Conservation (phyloP, 768 basidiomycete genomes). For the Phaffia tasmanica region DNA sequence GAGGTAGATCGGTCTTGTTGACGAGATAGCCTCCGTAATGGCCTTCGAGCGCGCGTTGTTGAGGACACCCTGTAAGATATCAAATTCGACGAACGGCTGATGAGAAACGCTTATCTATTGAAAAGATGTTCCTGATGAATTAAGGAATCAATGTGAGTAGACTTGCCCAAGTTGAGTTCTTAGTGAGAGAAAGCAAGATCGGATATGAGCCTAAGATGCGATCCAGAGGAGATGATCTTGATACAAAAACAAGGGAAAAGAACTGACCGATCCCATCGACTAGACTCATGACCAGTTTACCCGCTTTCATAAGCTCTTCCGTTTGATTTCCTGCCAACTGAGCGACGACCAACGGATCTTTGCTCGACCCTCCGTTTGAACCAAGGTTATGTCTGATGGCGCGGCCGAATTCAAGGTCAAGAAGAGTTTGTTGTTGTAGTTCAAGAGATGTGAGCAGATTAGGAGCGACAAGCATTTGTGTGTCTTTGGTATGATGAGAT, state of each 20-base stretch:
- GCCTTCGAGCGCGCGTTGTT: conserved; percentile 53
- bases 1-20: conserved; percentile 58
- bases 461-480: conserved; percentile 64
- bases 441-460: conserved; percentile 52
- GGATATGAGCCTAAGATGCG: not conserved
- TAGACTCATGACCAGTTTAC: conserved; percentile 48
- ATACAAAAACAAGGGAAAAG: not conserved
- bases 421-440: conserved; percentile 54
- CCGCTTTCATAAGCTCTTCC: conserved; percentile 52
- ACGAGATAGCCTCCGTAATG: conserved; percentile 70
- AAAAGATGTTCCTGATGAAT: not conserved
- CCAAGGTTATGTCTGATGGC: conserved; percentile 10
- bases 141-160: not conserved
- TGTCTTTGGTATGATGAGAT: conserved; percentile 40
- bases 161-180: conserved; percentile 59
- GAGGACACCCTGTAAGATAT: conserved; percentile 49
- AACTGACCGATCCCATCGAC: conserved; percentile 60
- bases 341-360: conserved; percentile 49
- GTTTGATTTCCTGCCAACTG: conserved; percentile 65
- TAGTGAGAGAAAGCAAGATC: not conserved
- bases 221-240: not conserved
- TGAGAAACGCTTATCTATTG: not conserved
- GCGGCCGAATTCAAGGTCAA: conserved; percentile 44
- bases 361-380: conserved; percentile 29
- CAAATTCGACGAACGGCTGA: too few species aligned